Evolutionary conservation across 1,139 yeast genomes (phyloP), one percentile per base, ranked within the genome.

Genomic region (Magnusiomyces tetraspermus): DNA sequence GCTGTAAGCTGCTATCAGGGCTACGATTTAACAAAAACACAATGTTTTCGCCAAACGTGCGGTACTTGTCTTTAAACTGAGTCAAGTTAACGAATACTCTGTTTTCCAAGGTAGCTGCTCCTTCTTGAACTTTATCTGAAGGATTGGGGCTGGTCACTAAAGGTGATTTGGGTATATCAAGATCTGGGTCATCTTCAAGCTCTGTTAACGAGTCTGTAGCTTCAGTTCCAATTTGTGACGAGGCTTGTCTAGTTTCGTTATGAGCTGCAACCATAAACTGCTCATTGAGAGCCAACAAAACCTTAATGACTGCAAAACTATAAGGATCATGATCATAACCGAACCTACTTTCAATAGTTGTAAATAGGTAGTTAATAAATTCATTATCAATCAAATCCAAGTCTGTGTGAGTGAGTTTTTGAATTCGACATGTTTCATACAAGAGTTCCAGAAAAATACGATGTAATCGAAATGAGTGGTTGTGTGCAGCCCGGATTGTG

Each of bases 261-360:
- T 79, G 76, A 46, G 75, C 74, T 15, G 70, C 80, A 51, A 87
- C 83, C 78, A 89, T 78, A 65, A 80, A 89, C 65, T 89, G 96
- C 64, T 89, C 96, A 65, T 88, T 88, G 22, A 89, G 71, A 1
- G 87, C 79, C 47, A 89, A 71, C 10, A 88, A 67, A n/a, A 86
- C 71, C 62, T 83, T 83, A 70, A 88, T 83, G 60, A 83, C 82
- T 43, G 86, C 80, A 59, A 81, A 81, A 51, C 87, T 85, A 55
- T 78, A 76, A 48, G 83, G 76, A 58, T 81, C 83, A 55, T 80
- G 56, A 45, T 69, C 86, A 51, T 79, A 79, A 46, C 78, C 78
- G 61, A 76, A 71, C 57, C 74, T 70, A 57, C 67, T 59, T 57
- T 77, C 78, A 55, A 83, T 73, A 24, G 77, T 74, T 2, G 74